Percentiles rank a stretch among this genome's conserved stretches.
These are phyloP conservation scores for Aspergillus aculeatus DNA, from an alignment of 2,329 filamentous ascomycete genomes.

Conservation along the genomic window DNA sequence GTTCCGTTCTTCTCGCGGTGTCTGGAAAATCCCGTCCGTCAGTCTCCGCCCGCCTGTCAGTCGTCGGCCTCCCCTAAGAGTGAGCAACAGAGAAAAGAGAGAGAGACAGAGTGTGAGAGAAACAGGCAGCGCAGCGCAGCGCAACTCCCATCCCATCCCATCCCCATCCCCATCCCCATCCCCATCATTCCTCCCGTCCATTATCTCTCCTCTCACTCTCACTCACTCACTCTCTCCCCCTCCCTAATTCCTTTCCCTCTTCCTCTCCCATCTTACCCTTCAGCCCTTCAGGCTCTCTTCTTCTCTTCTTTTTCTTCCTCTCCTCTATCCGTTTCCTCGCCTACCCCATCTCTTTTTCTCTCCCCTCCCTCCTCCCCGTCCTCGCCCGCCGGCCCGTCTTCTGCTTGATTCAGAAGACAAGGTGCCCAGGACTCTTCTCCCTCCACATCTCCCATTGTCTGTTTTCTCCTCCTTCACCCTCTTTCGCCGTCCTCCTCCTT, in stretches of 20 bases:
- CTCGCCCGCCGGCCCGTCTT: conserved; percentile 26
- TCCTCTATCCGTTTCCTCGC: conserved; percentile 15
- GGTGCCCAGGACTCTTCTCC: conserved; percentile 31
- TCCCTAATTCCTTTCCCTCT: conserved; percentile 22
- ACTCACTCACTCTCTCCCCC: conserved; percentile 24
- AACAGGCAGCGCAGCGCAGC: background rate
- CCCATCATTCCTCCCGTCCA: conserved; percentile 31
- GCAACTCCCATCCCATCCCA: conserved; percentile 9
- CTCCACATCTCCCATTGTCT: conserved; percentile 14
- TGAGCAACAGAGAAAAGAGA: conserved; percentile 9
- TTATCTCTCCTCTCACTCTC: conserved; percentile 27
- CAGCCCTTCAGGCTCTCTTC: conserved; percentile 7
- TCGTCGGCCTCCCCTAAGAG: conserved; percentile 20
- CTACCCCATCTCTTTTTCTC: conserved; percentile 21
- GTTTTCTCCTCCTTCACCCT: conserved; percentile 11
- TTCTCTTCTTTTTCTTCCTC: conserved; percentile 19
- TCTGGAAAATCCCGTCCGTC: conserved; percentile 23
- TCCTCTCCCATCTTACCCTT: conserved; percentile 32
- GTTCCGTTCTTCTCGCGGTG: conserved; percentile 17
- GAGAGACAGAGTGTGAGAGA: conserved; percentile 1
- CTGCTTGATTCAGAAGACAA: conserved; percentile 29
- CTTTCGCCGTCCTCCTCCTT: conserved; percentile 7
- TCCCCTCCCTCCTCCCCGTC: conserved; percentile 19
- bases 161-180: conserved; percentile 1
- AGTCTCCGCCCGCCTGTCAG: conserved; percentile 22